Base-by-base conservation (phyloP, 139 green algal genomes). In the Chlamydomonas sphaeroides region DNA sequence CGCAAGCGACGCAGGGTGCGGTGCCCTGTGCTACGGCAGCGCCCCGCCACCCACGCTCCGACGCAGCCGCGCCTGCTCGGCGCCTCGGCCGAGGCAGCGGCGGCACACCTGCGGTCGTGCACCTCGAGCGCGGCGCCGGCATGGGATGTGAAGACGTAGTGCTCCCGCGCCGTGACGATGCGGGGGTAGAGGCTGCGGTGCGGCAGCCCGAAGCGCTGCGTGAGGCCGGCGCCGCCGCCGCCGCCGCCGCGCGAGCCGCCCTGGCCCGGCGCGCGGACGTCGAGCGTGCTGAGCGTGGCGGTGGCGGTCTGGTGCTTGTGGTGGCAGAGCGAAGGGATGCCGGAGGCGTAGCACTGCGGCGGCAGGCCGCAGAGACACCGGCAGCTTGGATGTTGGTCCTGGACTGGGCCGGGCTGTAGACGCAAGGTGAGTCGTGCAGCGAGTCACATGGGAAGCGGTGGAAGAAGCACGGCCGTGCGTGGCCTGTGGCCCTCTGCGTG, bases 111-210 rank as follows among this genome's bases (percentile, higher is more conserved):
- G 10, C 10, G 45, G 10, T 10, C 45, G 10, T 14, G 45, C 45
- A 86, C 67, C 11, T 63, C 70, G 62, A 91, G 48, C 17, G 88
- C 66, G 5, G 61, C 67, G 45, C 80, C 81, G 0, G 86, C 86
- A 23, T 92, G 88, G 76, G 80, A 88, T 17, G 83, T 89, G 42
- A 91, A 74, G 32, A 91, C 57, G 49, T 57, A 92, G 75, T 88
- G 79, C n/a, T 87, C 67, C 3, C 86, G 63, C 20, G 78, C 69
- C 2, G 45, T 26, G 11, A 66, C 62, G 56, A 92, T 32, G 14
- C 66, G 83, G 0, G 88, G 88, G 84, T 86, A 89, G 18, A 89
- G 57, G 77, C 79, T 87, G 72, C 88, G 79, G 80, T 92, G 88
- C 20, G 68, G 65, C 26, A 88, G 69, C 1, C 62, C n/a, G 68